phyloP scores from a whole-genome alignment of 225 moss, liverwort and hornwort species.

The Polytrichum commune region DNA sequence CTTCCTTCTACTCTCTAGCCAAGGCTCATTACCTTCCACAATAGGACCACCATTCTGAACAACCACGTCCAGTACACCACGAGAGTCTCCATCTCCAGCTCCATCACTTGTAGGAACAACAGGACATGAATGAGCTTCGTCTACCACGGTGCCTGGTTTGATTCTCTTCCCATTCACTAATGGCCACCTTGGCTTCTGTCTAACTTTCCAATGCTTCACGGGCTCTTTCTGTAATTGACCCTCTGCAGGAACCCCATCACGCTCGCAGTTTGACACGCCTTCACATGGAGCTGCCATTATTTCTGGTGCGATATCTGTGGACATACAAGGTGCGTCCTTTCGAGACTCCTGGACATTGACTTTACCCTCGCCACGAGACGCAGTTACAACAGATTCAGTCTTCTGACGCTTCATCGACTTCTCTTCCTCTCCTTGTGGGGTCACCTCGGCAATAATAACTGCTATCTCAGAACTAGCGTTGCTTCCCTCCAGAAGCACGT shows the following conservation, averaged over 20 bases:
- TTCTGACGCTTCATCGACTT: neutral
- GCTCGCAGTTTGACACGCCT: neutral
- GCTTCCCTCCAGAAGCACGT: neutral
- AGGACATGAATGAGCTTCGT: neutral
- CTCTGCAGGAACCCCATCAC: neutral
- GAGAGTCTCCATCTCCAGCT: neutral
- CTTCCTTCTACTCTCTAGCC: constrained; percentile 37
- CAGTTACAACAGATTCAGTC: neutral
- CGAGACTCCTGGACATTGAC: neutral
- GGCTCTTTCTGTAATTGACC: neutral
- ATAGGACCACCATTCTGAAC: constrained; percentile 15
- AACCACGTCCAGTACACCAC: neutral
- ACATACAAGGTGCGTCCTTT: neutral
- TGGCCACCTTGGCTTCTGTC: constrained; percentile 48
- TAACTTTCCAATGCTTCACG: constrained; percentile 10
- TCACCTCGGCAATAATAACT: neutral
- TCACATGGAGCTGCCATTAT: neutral
- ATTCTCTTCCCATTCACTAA: constrained; percentile 34
- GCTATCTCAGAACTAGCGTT: neutral
- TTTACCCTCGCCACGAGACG: neutral
- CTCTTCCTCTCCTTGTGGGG: neutral
- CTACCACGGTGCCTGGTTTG: constrained; percentile 10
- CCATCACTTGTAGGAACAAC: neutral
- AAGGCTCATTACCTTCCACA: constrained; percentile 47
- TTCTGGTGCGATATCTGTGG: neutral